Conservation (phyloP, 176 grass and related monocot genomes). For the Canna indica region DNA sequence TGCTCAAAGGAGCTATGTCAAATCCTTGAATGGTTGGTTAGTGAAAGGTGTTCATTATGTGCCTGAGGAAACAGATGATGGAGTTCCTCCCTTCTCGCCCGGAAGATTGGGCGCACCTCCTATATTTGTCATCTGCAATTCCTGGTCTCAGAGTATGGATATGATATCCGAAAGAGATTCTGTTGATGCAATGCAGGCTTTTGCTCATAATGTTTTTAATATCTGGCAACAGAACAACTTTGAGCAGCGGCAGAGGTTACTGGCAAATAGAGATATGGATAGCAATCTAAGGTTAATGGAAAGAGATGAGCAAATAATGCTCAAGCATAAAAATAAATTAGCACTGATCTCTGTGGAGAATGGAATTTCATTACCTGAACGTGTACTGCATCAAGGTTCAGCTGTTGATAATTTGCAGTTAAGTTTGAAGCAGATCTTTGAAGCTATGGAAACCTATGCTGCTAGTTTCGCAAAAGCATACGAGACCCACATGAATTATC, state of each 20-base stretch:
- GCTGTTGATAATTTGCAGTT: conserved; percentile 25
- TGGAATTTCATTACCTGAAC: conserved; percentile 22
- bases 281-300: conserved; percentile 39
- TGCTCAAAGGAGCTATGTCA: conserved; percentile 41
- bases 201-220: conserved; percentile 33
- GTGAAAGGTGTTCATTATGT: conserved; percentile 47
- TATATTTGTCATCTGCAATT: conserved; percentile 50
- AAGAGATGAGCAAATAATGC: conserved; percentile 34
- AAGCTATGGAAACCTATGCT: conserved; percentile 49
- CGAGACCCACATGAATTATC: conserved; percentile 27
- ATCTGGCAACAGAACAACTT: conserved; percentile 43
- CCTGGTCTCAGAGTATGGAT: conserved; percentile 36
- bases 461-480: conserved; percentile 29
- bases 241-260: conserved; percentile 34
- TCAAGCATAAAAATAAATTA: conserved; percentile 44
- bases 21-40: conserved; percentile 62
- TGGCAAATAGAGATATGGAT: conserved; percentile 33
- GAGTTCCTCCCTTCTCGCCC: conserved; percentile 50
- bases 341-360: conserved; percentile 21
- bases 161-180: conserved; percentile 34
- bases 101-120: conserved; percentile 56
- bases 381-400: background rate
- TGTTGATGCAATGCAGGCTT: conserved; percentile 26
- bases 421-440: conserved; percentile 34
- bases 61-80: conserved; percentile 61